Evolutionary conservation across 768 basidiomycete species (phyloP).

Genomic region (Aureoboletus auriporus): DNA sequence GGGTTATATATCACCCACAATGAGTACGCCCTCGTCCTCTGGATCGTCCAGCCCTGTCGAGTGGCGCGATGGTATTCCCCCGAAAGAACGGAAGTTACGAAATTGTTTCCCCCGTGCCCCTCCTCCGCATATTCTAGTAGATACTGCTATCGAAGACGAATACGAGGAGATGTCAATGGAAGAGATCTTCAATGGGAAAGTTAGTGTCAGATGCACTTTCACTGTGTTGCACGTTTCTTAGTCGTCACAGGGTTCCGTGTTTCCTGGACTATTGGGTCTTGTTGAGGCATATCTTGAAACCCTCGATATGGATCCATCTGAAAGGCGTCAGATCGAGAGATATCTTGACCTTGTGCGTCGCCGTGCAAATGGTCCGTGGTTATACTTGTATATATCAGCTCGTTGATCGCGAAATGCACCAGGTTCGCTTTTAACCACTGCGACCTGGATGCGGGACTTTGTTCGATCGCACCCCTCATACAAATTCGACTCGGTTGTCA

Average conservation of each 20-base stretch:
- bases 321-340: slow-evolving; percentile 58
- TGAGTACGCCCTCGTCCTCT: slow-evolving; percentile 46
- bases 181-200: slow-evolving; percentile 95
- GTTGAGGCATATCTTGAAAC: slow-evolving; percentile 84
- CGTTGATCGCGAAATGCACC: slow-evolving; percentile 2
- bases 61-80: slow-evolving; percentile 28
- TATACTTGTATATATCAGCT: background rate
- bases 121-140: slow-evolving; percentile 47
- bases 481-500: slow-evolving; percentile 89
- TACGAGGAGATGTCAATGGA: slow-evolving; percentile 90
- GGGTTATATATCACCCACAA: slow-evolving; percentile 33
- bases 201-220: slow-evolving; percentile 25
- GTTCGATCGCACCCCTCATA: slow-evolving; percentile 90
- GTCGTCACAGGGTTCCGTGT: slow-evolving; percentile 48
- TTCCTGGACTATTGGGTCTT: slow-evolving; percentile 79
- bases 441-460: slow-evolving; percentile 91
- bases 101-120: slow-evolving; percentile 65
- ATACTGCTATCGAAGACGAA: slow-evolving; percentile 66
- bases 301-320: slow-evolving; percentile 65
- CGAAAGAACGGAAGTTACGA: slow-evolving; percentile 61
- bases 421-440: slow-evolving; percentile 83
- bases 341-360: slow-evolving; percentile 79
- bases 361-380: slow-evolving; percentile 69
- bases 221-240: background rate
- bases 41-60: slow-evolving; percentile 35